A percentile compares a stretch with the other conserved stretches of the same genome.
Conservation (phyloP, 371 early-diverging fungal genomes). For the Circinella minor region DNA sequence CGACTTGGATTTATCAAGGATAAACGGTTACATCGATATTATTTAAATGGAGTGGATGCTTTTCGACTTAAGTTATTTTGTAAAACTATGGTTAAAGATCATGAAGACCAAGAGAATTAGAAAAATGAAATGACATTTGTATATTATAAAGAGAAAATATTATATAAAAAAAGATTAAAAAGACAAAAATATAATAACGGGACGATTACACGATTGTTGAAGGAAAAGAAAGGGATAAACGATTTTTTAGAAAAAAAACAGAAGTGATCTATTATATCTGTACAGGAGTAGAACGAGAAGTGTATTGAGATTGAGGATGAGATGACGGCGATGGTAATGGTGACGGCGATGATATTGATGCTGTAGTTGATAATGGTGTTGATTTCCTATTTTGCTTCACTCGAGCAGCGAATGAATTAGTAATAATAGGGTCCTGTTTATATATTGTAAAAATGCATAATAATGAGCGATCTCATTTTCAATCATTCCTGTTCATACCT, state of each 20-base stretch:
- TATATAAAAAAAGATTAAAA: background rate
- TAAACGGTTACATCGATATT: constrained; percentile 90
- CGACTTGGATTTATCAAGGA: constrained; percentile 93
- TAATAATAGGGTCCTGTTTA: background rate
- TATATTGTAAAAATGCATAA: background rate
- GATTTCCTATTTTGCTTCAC: background rate
- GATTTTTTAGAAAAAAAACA: background rate
- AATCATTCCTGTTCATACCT: too few species aligned
- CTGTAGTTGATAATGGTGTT: background rate
- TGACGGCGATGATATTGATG: background rate
- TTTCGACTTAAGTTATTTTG: constrained; percentile 84
- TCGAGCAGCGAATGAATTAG: background rate
- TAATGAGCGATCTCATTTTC: background rate
- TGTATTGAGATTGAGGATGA: too few species aligned
- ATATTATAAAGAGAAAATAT: background rate
- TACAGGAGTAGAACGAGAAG: too few species aligned
- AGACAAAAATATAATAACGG: background rate
- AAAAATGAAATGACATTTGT: background rate
- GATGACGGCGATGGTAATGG: background rate
- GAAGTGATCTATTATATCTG: background rate
- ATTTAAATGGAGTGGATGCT: constrained; percentile 94
- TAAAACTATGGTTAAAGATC: constrained; percentile 45
- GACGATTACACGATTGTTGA: background rate
- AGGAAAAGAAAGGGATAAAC: background rate
- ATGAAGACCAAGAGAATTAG: background rate